Conservation (phyloP, 2,329 filamentous ascomycete genomes). For the Pseudocercospora eumusae region DNA sequence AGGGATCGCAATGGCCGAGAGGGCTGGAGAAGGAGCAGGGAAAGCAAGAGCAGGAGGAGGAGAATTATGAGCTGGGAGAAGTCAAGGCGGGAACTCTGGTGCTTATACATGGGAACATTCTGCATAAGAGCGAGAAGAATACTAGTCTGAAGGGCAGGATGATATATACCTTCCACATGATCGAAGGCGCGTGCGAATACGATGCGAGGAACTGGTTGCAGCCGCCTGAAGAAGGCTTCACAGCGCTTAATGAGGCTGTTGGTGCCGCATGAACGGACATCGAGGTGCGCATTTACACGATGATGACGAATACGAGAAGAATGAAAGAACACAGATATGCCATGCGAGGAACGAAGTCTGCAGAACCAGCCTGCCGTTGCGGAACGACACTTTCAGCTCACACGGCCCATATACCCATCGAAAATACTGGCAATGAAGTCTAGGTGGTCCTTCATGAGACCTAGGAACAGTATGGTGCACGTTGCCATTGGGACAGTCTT, state of each 20-base stretch:
- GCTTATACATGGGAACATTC: conserved; percentile 89
- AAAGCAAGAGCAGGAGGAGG: conserved; percentile 47
- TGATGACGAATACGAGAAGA: neutral
- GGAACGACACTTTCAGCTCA: neutral
- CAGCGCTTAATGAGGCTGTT: conserved; percentile 34
- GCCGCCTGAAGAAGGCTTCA: conserved; percentile 74
- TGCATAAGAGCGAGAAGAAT: conserved; percentile 97
- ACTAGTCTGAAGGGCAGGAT: conserved; percentile 80
- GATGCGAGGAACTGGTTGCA: conserved; percentile 93
- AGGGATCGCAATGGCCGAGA: conserved; percentile 50
- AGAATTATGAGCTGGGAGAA: conserved; percentile 75
- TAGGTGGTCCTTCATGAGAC: too few relatives aligned
- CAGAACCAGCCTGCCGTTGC: neutral
- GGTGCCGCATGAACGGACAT: neutral
- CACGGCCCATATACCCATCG: neutral
- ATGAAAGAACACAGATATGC: neutral
- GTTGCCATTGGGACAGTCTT: too few relatives aligned
- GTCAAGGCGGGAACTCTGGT: conserved; percentile 90
- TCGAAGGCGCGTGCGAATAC: conserved; percentile 78
- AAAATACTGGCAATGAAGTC: neutral
- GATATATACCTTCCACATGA: conserved; percentile 97
- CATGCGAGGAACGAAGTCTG: neutral
- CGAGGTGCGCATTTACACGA: neutral
- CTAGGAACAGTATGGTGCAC: too few relatives aligned
- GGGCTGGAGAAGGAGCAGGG: conserved; percentile 37